Percentiles rank a stretch among this genome's conserved stretches.
These are phyloP conservation scores for Populus pruinosa DNA, from an alignment of 345 rosid species.

Conservation along the genomic window DNA sequence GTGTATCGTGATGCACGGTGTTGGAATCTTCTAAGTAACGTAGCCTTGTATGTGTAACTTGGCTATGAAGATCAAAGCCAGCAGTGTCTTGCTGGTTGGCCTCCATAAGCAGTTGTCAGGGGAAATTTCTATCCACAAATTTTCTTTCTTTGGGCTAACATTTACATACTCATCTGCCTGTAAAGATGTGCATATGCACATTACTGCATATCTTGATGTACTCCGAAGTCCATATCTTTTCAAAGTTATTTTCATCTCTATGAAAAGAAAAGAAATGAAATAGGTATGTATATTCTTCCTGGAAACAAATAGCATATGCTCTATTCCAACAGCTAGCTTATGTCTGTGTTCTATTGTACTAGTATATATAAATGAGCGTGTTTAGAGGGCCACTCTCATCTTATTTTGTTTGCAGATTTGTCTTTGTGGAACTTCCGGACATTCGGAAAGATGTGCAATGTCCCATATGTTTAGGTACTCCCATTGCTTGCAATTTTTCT, in stretches of 20 bases:
- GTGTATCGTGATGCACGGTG: neutral
- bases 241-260: neutral
- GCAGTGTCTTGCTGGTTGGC: neutral
- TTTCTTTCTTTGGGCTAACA: neutral
- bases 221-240: neutral
- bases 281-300: neutral
- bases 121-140: neutral
- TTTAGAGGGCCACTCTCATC: constrained; percentile 2
- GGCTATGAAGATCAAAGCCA: neutral
- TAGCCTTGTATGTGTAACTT: neutral
- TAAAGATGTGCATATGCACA: neutral
- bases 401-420: constrained; percentile 57
- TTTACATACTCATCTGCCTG: neutral
- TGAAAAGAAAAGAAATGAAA: neutral
- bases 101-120: neutral
- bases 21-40: neutral
- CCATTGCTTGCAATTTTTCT: constrained; percentile 13
- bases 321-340: neutral
- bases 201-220: neutral
- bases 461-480: constrained; percentile 87
- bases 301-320: neutral
- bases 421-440: constrained; percentile 56
- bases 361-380: neutral
- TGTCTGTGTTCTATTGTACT: neutral
- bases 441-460: constrained; percentile 84